These are phyloP conservation scores for Phialophora expanda DNA, from an alignment of 2,329 filamentous ascomycete genomes.

Conservation along the genomic window DNA sequence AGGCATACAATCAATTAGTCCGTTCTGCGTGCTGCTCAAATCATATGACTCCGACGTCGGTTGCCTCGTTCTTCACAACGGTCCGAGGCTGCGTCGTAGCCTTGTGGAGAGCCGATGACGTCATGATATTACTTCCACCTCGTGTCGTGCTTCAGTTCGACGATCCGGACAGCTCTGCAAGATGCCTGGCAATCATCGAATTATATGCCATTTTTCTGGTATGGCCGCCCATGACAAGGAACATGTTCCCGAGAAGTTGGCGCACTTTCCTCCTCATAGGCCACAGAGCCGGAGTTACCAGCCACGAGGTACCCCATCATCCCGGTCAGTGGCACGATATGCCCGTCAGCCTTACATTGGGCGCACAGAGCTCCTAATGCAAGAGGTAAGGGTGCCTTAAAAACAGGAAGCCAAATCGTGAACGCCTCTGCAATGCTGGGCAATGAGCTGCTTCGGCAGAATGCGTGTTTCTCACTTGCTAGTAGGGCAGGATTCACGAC, in stretches of 20 bases:
- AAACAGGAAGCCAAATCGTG: background rate
- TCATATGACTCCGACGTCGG: slow-evolving; percentile 1
- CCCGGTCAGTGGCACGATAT: background rate
- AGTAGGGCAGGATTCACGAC: too few species aligned
- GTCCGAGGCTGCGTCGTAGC: background rate
- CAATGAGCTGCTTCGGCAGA: too few species aligned
- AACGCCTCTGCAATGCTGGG: too few species aligned
- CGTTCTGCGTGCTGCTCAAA: background rate
- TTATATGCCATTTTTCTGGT: background rate
- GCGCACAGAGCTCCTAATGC: too few species aligned
- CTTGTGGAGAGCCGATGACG: background rate
- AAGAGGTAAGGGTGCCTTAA: background rate
- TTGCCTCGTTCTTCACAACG: slow-evolving; percentile 5
- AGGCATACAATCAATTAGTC: slow-evolving; percentile 25
- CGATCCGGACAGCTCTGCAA: too few species aligned
- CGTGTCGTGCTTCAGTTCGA: too few species aligned
- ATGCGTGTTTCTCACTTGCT: too few species aligned
- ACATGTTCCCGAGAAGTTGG: background rate
- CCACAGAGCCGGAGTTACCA: background rate
- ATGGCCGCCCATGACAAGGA: background rate
- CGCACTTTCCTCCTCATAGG: background rate
- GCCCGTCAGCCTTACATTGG: background rate
- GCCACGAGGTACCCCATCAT: background rate
- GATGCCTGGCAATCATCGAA: too few species aligned
- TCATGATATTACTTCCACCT: background rate